These are phyloP conservation scores for Meyerozyma elateridarum DNA, from an alignment of 1,139 yeast species.

Conservation along the genomic window DNA sequence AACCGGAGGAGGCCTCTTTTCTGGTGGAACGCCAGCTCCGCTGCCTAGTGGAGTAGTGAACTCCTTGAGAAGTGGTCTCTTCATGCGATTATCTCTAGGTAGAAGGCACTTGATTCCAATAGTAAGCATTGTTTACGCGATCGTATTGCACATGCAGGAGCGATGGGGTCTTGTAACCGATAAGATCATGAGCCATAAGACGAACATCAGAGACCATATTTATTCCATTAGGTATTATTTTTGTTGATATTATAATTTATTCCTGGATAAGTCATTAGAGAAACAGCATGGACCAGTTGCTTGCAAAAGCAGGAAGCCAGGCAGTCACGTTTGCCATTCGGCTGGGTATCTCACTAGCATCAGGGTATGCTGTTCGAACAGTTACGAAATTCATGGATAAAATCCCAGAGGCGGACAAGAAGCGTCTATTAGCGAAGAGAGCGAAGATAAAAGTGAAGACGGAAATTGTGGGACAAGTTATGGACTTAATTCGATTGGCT, in stretches of 20 bases:
- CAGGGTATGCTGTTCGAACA: slow-evolving; percentile 69
- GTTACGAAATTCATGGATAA: slow-evolving; percentile 54
- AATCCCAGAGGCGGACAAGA: slow-evolving; percentile 56
- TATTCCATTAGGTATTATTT: no score
- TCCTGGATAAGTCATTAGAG: no score
- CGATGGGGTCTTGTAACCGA: no score
- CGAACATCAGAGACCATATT: no score
- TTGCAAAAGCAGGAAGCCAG: slow-evolving; percentile 64
- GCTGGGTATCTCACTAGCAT: slow-evolving; percentile 73
- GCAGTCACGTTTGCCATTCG: slow-evolving; percentile 77
- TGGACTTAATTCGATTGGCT: slow-evolving; percentile 63
- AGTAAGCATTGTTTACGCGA: no score
- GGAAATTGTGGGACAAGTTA: slow-evolving; percentile 60
- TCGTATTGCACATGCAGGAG: no score
- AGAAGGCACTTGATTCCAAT: no score
- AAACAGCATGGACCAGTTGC: slow-evolving; percentile 25
- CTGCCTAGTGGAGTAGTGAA: slow-evolving; percentile 44
- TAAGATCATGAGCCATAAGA: no score
- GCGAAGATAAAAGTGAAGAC: slow-evolving; percentile 55
- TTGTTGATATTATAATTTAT: no score
- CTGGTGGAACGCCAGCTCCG: slow-evolving; percentile 43
- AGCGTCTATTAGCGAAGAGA: slow-evolving; percentile 36
- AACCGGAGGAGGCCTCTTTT: slow-evolving; percentile 37
- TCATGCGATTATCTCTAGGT: no score
- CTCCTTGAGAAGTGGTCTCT: slow-evolving; percentile 32